A percentile compares a stretch with the other conserved stretches of the same genome.
These are phyloP conservation scores for Larix kaempferi DNA, from an alignment of 75 land plant genomes.

Conservation along the genomic window DNA sequence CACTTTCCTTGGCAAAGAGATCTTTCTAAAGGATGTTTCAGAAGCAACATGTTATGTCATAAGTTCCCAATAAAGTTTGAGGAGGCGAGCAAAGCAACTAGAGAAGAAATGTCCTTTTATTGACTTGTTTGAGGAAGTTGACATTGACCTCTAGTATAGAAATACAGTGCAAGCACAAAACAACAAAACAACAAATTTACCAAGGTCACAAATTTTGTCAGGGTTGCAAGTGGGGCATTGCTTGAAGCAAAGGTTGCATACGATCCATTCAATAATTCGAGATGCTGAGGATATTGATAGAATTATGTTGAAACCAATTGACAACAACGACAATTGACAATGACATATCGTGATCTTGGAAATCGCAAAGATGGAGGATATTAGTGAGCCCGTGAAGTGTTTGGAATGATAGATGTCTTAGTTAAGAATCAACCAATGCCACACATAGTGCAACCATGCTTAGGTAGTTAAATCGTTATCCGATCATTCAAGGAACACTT, in stretches of 20 bases:
- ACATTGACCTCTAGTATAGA: no score
- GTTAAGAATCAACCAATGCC: no score
- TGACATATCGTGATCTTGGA: no score
- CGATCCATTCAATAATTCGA: background rate
- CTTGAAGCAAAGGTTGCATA: conserved; percentile 6
- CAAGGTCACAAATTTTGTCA: no score
- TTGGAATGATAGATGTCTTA: no score
- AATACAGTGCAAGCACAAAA: no score
- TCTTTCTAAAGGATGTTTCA: conserved; percentile 85
- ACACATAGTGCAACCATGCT: no score
- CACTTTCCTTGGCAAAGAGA: conserved; percentile 82
- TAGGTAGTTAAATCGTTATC: no score
- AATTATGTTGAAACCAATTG: background rate
- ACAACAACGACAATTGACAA: background rate
- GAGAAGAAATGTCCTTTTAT: conserved; percentile 63
- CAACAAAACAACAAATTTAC: no score
- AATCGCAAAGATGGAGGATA: no score
- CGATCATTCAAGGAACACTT: no score
- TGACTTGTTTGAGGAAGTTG: conserved; percentile 88
- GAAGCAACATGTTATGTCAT: conserved; percentile 68
- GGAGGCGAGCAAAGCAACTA: conserved; percentile 41
- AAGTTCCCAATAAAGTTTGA: conserved; percentile 44
- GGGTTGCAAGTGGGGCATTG: background rate
- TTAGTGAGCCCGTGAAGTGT: no score
- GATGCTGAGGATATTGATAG: background rate